Conservation (phyloP, 2,329 filamentous ascomycete species). For the Fusarium sp. region DNA sequence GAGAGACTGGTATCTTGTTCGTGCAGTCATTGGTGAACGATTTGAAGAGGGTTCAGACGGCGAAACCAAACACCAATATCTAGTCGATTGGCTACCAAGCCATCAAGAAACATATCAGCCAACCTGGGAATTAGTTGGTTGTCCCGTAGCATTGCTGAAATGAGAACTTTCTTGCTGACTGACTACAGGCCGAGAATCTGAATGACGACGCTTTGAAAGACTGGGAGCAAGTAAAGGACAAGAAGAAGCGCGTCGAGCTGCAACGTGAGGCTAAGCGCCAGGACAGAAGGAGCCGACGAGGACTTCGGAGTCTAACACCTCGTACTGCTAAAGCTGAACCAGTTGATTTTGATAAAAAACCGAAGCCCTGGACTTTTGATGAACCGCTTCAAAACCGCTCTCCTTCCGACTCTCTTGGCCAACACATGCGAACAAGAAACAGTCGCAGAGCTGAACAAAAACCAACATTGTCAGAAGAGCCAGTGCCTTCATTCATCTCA, state of each 20-base stretch:
- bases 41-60: slow-evolving; percentile 14
- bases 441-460: slow-evolving; percentile 35
- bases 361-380: slow-evolving; percentile 33
- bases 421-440: slow-evolving; percentile 38
- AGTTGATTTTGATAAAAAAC: slow-evolving; percentile 29
- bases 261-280: slow-evolving; percentile 1
- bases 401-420: slow-evolving; percentile 26
- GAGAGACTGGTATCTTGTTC: slow-evolving; percentile 49
- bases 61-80: slow-evolving; percentile 47
- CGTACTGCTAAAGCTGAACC: not conserved
- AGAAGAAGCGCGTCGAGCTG: not conserved
- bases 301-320: slow-evolving; percentile 6
- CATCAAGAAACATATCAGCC: slow-evolving; percentile 48
- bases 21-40: slow-evolving; percentile 51
- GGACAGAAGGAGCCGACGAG: slow-evolving; percentile 14
- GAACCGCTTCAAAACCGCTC: slow-evolving; percentile 19
- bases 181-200: not conserved
- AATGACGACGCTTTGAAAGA: slow-evolving; percentile 45
- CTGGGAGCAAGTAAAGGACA: slow-evolving; percentile 44
- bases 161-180: not conserved
- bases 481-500: slow-evolving; percentile 47
- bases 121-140: slow-evolving; percentile 49
- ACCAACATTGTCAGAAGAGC: slow-evolving; percentile 46
- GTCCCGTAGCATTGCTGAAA: not conserved
- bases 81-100: slow-evolving; percentile 55